Evolutionary conservation across 2,329 filamentous ascomycete species (phyloP).

Genomic region (Talaromyces verruculosus): DNA sequence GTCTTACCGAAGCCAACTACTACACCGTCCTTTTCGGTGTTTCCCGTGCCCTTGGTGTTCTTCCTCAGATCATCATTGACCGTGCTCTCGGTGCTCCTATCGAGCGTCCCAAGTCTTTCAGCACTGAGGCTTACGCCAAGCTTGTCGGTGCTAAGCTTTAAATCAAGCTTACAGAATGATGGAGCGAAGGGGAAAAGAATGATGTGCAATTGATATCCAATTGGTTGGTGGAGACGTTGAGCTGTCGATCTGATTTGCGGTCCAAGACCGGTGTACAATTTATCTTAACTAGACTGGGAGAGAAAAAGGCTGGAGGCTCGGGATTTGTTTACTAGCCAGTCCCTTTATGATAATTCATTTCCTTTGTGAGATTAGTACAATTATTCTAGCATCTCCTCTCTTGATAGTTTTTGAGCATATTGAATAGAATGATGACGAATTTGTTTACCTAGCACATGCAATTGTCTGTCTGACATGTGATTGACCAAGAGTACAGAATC

Average conservation of each 20-base stretch:
- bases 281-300: conserved; percentile 19
- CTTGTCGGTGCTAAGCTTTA: conserved; percentile 87
- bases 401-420: not conserved
- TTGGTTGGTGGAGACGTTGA: conserved; percentile 16
- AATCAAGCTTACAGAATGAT: conserved; percentile 37
- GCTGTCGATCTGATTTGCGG: conserved; percentile 27
- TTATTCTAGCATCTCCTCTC: not conserved
- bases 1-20: conserved; percentile 97
- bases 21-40: conserved; percentile 99
- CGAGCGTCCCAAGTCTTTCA: conserved; percentile 98
- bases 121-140: conserved; percentile 94
- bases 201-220: not conserved
- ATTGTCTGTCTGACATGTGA: conserved; percentile 6
- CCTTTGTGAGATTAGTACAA: conserved; percentile 5
- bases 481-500: not conserved
- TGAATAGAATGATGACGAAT: not conserved
- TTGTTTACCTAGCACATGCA: not conserved
- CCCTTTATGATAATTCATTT: conserved; percentile 8
- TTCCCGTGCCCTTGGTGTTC: conserved; percentile 93
- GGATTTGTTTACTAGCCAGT: conserved; percentile 7
- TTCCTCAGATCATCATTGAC: conserved; percentile 99
- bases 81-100: conserved; percentile 95
- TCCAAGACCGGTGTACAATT: conserved; percentile 17
- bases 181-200: not conserved
- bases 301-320: conserved; percentile 1